phyloP scores from a whole-genome alignment of 2,329 filamentous ascomycete genomes.

The Clonostachys rosea region DNA sequence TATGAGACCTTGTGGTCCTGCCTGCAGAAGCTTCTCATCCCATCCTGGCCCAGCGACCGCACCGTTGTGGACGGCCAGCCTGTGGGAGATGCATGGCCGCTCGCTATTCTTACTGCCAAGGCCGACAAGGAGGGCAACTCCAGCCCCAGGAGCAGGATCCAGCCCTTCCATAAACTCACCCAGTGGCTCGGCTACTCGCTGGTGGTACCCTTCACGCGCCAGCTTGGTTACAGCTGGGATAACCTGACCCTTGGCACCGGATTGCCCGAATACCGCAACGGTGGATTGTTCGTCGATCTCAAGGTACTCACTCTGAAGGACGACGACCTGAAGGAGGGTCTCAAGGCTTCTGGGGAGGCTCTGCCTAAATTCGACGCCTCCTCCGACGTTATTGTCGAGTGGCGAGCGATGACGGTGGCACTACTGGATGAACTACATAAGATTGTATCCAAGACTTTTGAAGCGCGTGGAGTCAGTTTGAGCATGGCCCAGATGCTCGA shows the following conservation, averaged over 20 bases:
- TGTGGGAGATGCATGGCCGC: constrained; percentile 46
- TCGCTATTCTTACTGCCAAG: constrained; percentile 16
- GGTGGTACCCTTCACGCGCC: constrained; percentile 57
- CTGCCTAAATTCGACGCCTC: constrained; percentile 46
- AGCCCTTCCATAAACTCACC: constrained; percentile 7
- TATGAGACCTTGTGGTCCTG: constrained; percentile 32
- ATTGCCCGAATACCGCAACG: constrained; percentile 69
- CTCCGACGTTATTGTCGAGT: constrained; percentile 56
- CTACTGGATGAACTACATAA: constrained; percentile 45
- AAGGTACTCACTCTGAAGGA: constrained; percentile 46
- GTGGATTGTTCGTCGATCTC: constrained; percentile 61
- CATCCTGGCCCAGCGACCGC: constrained; percentile 41
- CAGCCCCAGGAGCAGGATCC: background rate
- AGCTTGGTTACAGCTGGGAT: constrained; percentile 45
- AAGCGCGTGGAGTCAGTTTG: constrained; percentile 25
- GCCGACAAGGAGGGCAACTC: background rate
- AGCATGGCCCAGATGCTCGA: constrained; percentile 46
- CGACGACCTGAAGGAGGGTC: constrained; percentile 33
- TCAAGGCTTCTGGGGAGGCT: constrained; percentile 32
- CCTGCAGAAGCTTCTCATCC: constrained; percentile 38
- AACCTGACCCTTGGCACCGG: constrained; percentile 57
- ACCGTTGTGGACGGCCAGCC: constrained; percentile 42
- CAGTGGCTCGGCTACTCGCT: constrained; percentile 73
- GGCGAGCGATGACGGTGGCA: constrained; percentile 54
- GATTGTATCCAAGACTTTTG: constrained; percentile 30